Conservation (phyloP, 805 yeast genomes). For the Candida pseudoglaebosa region DNA sequence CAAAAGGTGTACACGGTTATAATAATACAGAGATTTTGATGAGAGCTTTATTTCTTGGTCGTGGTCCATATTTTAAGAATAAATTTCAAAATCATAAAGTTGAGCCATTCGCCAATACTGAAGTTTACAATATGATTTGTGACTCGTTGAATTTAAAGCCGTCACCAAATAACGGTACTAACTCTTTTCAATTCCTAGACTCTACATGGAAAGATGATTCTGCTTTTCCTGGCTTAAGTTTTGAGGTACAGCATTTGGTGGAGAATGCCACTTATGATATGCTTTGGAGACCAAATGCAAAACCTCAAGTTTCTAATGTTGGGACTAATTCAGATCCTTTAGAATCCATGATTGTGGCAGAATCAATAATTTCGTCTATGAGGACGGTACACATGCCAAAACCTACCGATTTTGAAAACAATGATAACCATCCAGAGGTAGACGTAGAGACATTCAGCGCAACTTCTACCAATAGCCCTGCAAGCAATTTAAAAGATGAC, state of each 20-base stretch:
- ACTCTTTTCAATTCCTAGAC: constrained; percentile 24
- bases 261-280: constrained; percentile 51
- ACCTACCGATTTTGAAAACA: constrained; percentile 21
- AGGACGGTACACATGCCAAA: constrained; percentile 18
- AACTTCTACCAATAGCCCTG: background rate
- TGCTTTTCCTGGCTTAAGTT: constrained; percentile 50
- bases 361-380: constrained; percentile 16
- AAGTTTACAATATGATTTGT: constrained; percentile 72
- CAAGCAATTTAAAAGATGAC: constrained; percentile 1
- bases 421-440: background rate
- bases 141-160: constrained; percentile 52
- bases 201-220: constrained; percentile 43
- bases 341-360: constrained; percentile 21
- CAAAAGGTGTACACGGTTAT: constrained; percentile 83
- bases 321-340: constrained; percentile 23
- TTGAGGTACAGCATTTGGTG: constrained; percentile 41
- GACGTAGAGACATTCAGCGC: background rate
- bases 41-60: constrained; percentile 77
- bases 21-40: constrained; percentile 71
- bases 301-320: constrained; percentile 12
- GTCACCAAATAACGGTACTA: constrained; percentile 62
- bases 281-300: constrained; percentile 23
- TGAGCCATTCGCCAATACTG: constrained; percentile 66
- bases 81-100: constrained; percentile 30
- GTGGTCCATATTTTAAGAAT: constrained; percentile 70